These are phyloP conservation scores for Cladosporium sphaerospermum DNA, from an alignment of 2,329 filamentous ascomycete species.

Conservation along the genomic window DNA sequence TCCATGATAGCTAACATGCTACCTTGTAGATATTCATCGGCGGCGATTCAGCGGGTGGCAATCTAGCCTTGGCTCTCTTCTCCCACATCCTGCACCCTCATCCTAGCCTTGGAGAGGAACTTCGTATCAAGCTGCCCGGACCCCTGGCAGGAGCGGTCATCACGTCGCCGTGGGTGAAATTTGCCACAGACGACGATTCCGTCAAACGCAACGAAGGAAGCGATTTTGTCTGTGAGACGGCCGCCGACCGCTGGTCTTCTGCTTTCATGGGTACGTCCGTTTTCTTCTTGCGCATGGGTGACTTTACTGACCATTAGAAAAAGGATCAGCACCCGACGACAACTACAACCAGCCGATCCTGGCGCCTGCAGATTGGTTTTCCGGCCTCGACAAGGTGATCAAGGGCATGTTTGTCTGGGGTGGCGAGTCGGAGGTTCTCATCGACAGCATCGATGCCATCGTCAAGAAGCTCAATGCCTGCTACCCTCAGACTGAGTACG, in stretches of 20 bases:
- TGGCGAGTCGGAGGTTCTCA: conserved; percentile 51
- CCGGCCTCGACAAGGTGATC: conserved; percentile 38
- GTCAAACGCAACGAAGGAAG: conserved; percentile 43
- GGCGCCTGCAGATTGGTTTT: conserved; percentile 50
- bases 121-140: conserved; percentile 32
- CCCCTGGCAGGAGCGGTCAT: conserved; percentile 48
- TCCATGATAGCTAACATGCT: not conserved
- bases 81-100: conserved; percentile 53
- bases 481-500: conserved; percentile 29
- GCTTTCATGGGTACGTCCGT: conserved; percentile 40
- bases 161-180: conserved; percentile 53
- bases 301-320: not conserved
- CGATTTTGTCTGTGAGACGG: conserved; percentile 43
- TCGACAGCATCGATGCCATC: conserved; percentile 51
- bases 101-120: conserved; percentile 37
- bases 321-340: conserved; percentile 30
- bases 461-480: conserved; percentile 41
- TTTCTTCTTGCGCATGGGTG: not conserved
- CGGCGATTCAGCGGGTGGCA: conserved; percentile 52
- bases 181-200: conserved; percentile 41
- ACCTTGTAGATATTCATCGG: conserved; percentile 38
- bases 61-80: conserved; percentile 40
- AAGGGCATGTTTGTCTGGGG: conserved; percentile 47
- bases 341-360: conserved; percentile 49
- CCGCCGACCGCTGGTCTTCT: conserved; percentile 41